phyloP scores from a whole-genome alignment of 257 asterid genomes.

The Ligustrum vulgare region DNA sequence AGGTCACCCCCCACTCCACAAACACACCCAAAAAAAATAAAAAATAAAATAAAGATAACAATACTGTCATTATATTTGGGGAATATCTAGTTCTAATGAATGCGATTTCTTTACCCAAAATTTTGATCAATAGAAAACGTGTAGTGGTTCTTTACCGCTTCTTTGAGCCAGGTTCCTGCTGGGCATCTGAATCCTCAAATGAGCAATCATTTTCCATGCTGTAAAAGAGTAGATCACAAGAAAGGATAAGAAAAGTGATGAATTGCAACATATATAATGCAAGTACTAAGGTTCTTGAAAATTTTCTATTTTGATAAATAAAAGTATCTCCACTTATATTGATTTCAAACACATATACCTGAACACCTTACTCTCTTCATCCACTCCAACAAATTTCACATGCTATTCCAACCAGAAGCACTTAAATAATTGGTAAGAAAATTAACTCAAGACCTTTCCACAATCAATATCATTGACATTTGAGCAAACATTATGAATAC shows the following conservation, averaged over 20 bases:
- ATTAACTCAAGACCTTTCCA: not conserved
- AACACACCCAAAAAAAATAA: no score
- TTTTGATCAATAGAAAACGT: not conserved
- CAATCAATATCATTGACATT: not conserved
- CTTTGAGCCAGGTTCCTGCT: slow-evolving; percentile 52
- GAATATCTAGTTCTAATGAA: not conserved
- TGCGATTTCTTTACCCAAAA: not conserved
- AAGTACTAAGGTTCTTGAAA: not conserved
- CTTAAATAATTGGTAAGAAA: not conserved
- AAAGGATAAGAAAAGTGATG: not conserved
- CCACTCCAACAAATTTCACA: not conserved
- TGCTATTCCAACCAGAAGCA: not conserved
- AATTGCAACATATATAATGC: slow-evolving; percentile 7
- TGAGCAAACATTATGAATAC: not conserved
- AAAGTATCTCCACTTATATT: not conserved
- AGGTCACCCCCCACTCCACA: not conserved
- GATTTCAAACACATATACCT: not conserved
- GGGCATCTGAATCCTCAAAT: slow-evolving; percentile 52
- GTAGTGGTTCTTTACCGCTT: slow-evolving; percentile 50
- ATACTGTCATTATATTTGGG: not conserved
- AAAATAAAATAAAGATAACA: not conserved
- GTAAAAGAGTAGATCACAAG: not conserved
- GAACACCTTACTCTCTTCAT: not conserved
- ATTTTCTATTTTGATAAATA: not conserved
- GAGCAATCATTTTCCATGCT: slow-evolving; percentile 61